These are phyloP conservation scores for Scheffersomyces cryptocercus DNA, from an alignment of 1,139 yeast species.

Conservation along the genomic window DNA sequence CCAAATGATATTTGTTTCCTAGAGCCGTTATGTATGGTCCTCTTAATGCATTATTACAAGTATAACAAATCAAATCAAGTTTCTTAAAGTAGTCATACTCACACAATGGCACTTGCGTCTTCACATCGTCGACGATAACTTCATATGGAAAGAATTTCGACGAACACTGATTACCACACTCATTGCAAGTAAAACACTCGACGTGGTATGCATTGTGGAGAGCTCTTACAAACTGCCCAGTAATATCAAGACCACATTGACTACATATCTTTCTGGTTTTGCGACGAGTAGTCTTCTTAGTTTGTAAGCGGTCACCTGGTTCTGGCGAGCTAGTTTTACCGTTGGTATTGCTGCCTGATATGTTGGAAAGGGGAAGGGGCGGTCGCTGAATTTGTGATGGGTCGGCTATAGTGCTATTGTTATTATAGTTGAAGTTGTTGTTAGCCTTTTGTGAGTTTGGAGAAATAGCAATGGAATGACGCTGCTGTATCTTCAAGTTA, in stretches of 20 bases:
- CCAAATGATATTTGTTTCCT: conserved; percentile 90
- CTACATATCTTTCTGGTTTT: conserved; percentile 51
- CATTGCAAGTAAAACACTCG: conserved; percentile 82
- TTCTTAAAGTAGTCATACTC: conserved; percentile 91
- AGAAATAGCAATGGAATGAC: conserved; percentile 21
- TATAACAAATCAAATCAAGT: conserved; percentile 77
- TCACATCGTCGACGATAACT: conserved; percentile 27
- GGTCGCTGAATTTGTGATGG: conserved; percentile 8
- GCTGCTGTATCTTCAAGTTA: conserved; percentile 6
- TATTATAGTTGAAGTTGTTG: conserved; percentile 1
- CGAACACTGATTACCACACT: conserved; percentile 76
- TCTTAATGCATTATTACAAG: conserved; percentile 81
- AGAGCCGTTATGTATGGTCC: conserved; percentile 95
- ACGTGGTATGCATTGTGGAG: conserved; percentile 79
- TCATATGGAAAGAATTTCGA: conserved; percentile 69
- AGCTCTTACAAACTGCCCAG: conserved; percentile 86
- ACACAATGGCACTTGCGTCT: conserved; percentile 71
- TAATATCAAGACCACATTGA: conserved; percentile 64
- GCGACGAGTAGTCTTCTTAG: conserved; percentile 16
- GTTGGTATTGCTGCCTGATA: conserved; percentile 1
- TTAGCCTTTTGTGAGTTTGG: conserved; percentile 11
- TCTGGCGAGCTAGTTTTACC: background rate
- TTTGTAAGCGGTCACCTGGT: conserved; percentile 2
- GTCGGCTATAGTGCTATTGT: conserved; percentile 4
- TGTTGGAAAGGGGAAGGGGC: conserved; percentile 2